Evolutionary conservation across 331 rosid species (phyloP), one percentile per base, ranked within the genome.

Genomic region (Quercus tomentella): DNA sequence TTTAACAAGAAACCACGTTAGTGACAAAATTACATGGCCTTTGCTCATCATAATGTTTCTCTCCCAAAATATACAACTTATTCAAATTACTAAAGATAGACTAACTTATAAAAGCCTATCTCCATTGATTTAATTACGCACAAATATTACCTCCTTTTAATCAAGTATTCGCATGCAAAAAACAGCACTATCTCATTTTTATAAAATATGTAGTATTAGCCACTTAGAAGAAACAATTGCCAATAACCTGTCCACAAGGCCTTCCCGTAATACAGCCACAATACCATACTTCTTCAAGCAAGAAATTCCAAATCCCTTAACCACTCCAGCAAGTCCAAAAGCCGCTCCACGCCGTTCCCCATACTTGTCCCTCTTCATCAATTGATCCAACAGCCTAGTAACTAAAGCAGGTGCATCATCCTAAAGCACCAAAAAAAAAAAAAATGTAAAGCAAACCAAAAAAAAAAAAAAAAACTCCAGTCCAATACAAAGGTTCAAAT

Each of bases 261-360:
- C 78, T 81, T 93, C 97, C 77, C 87, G 96, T 76, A 95, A 91
- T 75, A 41, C 80, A 84, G 81, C 80, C 76, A 88, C 92, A 84
- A 95, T 84, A 76, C 84, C 84, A 80, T 89, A 83, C 90, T 93
- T 91, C 89, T 93, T 95, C 90, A 95, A 86, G 83, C 88, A 88
- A 54, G 97, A 80, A 73, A 95, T 82, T 72, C 99, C 96, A 70
- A 95, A 93, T 77, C 99, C 98, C 84, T 95, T 95, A 22, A 93
- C 97, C 76, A 93, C 89, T 79, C 99, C 98, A 35, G 99, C 96
- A 74, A 95, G 96, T 63, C 99, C 99, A 84, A 93, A 95, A 69
- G 99, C 99, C 31, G 99, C 99, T 74, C 97, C 99, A 28, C 99
- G 96, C 5, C 97, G 97, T 69, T 91, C 99, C 69, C 99, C 98